Conservation (phyloP, 163 green algal genomes). For the Chlorella variabilis region DNA sequence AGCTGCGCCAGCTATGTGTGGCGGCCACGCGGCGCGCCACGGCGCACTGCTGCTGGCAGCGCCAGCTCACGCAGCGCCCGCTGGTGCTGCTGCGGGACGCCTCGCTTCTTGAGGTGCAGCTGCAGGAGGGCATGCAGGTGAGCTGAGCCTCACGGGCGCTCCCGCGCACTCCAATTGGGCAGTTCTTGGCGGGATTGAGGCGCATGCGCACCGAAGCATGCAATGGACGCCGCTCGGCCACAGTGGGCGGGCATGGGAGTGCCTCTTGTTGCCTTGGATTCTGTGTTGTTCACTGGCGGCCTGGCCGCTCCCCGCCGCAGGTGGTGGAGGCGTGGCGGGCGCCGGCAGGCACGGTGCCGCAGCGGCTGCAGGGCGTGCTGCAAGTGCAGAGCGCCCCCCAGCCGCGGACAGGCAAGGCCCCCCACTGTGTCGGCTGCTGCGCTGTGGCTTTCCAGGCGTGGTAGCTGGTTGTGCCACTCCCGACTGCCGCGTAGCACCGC, state of each 20-base stretch:
- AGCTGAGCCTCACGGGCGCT: no score
- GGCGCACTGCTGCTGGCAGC: slow-evolving; percentile 34
- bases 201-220: no score
- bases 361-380: slow-evolving; percentile 26
- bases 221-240: no score
- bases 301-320: neutral
- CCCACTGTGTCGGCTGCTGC: neutral
- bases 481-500: no score
- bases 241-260: no score
- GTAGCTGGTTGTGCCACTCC: no score
- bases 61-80: slow-evolving; percentile 13
- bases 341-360: neutral
- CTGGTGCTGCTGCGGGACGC: slow-evolving; percentile 28
- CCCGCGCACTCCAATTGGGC: no score
- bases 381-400: slow-evolving; percentile 3
- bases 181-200: no score
- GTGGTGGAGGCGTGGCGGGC: slow-evolving; percentile 15
- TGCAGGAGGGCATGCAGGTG: slow-evolving; percentile 8
- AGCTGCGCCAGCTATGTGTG: slow-evolving; percentile 5
- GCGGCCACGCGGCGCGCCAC: neutral
- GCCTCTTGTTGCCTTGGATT: no score
- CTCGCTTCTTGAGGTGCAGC: slow-evolving; percentile 17
- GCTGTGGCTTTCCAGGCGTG: no score
- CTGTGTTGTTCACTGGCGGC: no score
- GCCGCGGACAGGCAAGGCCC: slow-evolving; percentile 18